Evolutionary conservation across 2,329 filamentous ascomycete genomes (phyloP).

Genomic region (Amylocarpus encephaloides): DNA sequence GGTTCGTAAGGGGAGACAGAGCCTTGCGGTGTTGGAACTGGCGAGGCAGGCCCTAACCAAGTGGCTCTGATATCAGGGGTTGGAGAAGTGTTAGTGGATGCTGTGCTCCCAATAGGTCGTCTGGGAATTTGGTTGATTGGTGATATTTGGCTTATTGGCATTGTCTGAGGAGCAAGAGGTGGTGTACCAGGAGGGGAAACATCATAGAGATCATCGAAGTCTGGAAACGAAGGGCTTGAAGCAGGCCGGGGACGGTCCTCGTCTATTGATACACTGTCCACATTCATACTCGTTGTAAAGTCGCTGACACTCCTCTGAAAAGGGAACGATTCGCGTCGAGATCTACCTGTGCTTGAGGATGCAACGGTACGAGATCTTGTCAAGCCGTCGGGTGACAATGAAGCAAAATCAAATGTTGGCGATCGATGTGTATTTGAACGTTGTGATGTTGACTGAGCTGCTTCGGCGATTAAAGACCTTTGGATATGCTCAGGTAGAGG

Average conservation of each 20-base stretch:
- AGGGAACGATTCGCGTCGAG: slow-evolving; percentile 21
- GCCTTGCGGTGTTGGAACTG: slow-evolving; percentile 23
- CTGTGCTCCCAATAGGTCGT: slow-evolving; percentile 19
- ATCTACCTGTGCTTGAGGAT: slow-evolving; percentile 20
- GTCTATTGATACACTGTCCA: slow-evolving; percentile 18
- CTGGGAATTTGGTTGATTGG: slow-evolving; percentile 20
- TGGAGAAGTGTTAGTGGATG: slow-evolving; percentile 4
- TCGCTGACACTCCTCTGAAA: slow-evolving; percentile 36
- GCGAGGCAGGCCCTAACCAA: slow-evolving; percentile 20
- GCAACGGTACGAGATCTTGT: slow-evolving; percentile 25
- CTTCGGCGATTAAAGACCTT: slow-evolving; percentile 28
- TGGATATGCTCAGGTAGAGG: slow-evolving; percentile 32
- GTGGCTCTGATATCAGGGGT: slow-evolving; percentile 18
- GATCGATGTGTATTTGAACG: slow-evolving; percentile 24
- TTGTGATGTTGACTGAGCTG: slow-evolving; percentile 23
- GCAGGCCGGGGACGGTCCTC: slow-evolving; percentile 28
- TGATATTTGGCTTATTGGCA: slow-evolving; percentile 15
- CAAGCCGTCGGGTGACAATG: slow-evolving; percentile 19
- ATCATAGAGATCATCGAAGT: slow-evolving; percentile 31
- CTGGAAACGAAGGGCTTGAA: slow-evolving; percentile 28
- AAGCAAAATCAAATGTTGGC: slow-evolving; percentile 22
- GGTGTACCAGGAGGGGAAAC: slow-evolving; percentile 31
- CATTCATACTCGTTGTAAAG: slow-evolving; percentile 27
- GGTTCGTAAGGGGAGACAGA: slow-evolving; percentile 6
- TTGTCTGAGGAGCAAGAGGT: slow-evolving; percentile 9